Evolutionary conservation across 257 asterid genomes (phyloP), one percentile per base, ranked within the genome.

Genomic region (Primulina tabacum): DNA sequence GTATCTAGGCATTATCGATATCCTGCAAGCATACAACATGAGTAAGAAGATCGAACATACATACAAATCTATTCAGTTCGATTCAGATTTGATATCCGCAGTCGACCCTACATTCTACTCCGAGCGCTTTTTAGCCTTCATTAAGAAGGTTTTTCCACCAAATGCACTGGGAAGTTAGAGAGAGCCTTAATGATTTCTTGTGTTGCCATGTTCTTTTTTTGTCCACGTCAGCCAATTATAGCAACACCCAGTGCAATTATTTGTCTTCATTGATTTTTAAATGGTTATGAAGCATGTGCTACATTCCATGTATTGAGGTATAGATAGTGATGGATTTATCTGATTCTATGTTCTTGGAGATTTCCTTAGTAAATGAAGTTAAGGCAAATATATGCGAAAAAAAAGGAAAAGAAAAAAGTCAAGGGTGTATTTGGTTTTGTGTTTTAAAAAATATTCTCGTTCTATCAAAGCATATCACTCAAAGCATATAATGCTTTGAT

Each of bases 101-200:
- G 99, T 91, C 5, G 96, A 94, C 56, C 99, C 99, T 11, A 81
- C 76, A 16, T 94, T 85, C 78, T 94, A 94, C 85, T 91, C 99
- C 0, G 71, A 83, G 60, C 90, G 97, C 62, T 89, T 94, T 73
- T 77, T 91, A 62, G 89, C 86, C 33, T 91, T 94, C 80, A 86
- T 94, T 71, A 85, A 86, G 73, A 94, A 88, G 83, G 96, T 86
- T 62, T 94, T 93, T 34, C 99, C 99, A 4, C 61, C 91, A 11
- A 79, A 75, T 68, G 74, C 76, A 3, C 62, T 33, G 38, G 73
- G 66, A 64, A 84, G 32, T 64, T 83, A 28, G 30, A 2, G 75
- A 81, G 67, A 64, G 71, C 56, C 20, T 16, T 43, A 6, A 11
- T 12, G 20, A 47, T 47, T 47, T 47, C 56, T 14, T 47, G 56